Evolutionary conservation across 1,284 basidiomycete genomes (phyloP).

Genomic region (Leccinum pachyderme): DNA sequence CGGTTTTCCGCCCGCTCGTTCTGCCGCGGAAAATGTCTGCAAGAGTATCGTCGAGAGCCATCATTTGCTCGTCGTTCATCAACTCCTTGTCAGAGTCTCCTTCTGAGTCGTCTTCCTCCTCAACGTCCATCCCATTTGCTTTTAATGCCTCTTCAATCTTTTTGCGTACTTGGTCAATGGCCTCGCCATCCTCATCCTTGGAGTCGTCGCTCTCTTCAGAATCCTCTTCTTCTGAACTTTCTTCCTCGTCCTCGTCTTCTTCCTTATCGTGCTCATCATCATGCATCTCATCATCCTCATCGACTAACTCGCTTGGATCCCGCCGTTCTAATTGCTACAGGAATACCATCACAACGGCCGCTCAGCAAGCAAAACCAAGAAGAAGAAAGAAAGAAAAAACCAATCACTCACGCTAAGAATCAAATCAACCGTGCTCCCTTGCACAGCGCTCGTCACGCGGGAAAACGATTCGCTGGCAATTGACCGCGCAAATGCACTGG

Average conservation of each 20-base stretch:
- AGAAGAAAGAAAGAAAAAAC: neutral
- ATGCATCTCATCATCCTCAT: slow-evolving; percentile 41
- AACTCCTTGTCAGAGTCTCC: slow-evolving; percentile 63
- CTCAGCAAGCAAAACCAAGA: neutral
- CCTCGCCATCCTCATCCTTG: slow-evolving; percentile 47
- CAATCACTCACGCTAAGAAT: slow-evolving; percentile 70
- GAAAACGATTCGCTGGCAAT: slow-evolving; percentile 84
- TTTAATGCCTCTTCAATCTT: slow-evolving; percentile 80
- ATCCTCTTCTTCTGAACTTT: slow-evolving; percentile 34
- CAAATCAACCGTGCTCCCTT: slow-evolving; percentile 77
- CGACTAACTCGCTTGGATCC: slow-evolving; percentile 56
- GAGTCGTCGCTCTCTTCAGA: slow-evolving; percentile 34
- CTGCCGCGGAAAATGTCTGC: slow-evolving; percentile 84
- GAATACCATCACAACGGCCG: slow-evolving; percentile 4
- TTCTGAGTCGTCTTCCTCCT: slow-evolving; percentile 44
- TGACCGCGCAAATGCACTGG: slow-evolving; percentile 79
- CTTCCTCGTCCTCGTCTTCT: slow-evolving; percentile 41
- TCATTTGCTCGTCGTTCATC: slow-evolving; percentile 98
- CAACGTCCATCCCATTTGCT: slow-evolving; percentile 65
- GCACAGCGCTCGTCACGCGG: slow-evolving; percentile 68
- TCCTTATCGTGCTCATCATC: slow-evolving; percentile 36
- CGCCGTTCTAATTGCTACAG: slow-evolving; percentile 80
- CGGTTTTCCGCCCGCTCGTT: slow-evolving; percentile 57
- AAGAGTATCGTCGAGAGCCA: slow-evolving; percentile 91
- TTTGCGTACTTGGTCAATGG: slow-evolving; percentile 68